Evolutionary conservation across 345 rosid genomes (phyloP).

Genomic region (Populus nigra): DNA sequence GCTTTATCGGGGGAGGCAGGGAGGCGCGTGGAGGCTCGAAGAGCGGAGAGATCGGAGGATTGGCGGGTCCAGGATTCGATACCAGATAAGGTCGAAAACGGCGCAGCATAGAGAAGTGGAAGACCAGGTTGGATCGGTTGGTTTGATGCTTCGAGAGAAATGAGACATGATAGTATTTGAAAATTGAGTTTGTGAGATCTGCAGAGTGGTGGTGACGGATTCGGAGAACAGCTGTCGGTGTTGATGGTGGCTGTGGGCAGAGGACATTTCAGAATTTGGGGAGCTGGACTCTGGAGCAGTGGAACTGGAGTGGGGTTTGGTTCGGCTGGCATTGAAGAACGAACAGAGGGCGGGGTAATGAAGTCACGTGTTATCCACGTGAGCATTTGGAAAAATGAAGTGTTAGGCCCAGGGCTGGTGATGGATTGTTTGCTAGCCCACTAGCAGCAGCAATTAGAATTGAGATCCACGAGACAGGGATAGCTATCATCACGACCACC

Average conservation of each 20-base stretch:
- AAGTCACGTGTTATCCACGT: not conserved
- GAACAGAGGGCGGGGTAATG: not conserved
- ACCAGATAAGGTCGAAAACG: slow-evolving; percentile 81
- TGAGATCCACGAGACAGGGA: not conserved
- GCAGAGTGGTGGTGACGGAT: slow-evolving; percentile 51
- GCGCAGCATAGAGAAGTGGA: slow-evolving; percentile 75
- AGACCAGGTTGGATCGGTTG: slow-evolving; percentile 85
- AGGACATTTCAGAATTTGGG: slow-evolving; percentile 32
- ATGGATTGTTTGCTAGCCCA: not conserved
- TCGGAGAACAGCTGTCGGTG: slow-evolving; percentile 15
- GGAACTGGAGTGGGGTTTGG: not conserved
- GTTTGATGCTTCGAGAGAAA: slow-evolving; percentile 84
- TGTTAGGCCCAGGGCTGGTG: not conserved
- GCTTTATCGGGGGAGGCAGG: slow-evolving; percentile 48
- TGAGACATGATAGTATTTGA: slow-evolving; percentile 77
- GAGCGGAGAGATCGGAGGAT: slow-evolving; percentile 61
- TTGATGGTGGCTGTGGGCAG: slow-evolving; percentile 21
- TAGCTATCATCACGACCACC: not conserved
- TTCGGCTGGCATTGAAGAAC: not conserved
- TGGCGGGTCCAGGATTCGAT: slow-evolving; percentile 95
- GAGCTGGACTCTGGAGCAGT: too few species aligned
- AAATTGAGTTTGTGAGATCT: slow-evolving; percentile 74
- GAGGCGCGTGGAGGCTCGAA: slow-evolving; percentile 61
- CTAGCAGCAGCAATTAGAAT: not conserved
- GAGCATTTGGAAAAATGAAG: not conserved